Conservation (phyloP, 1,139 yeast genomes). For the Magnusiomyces sp. region DNA sequence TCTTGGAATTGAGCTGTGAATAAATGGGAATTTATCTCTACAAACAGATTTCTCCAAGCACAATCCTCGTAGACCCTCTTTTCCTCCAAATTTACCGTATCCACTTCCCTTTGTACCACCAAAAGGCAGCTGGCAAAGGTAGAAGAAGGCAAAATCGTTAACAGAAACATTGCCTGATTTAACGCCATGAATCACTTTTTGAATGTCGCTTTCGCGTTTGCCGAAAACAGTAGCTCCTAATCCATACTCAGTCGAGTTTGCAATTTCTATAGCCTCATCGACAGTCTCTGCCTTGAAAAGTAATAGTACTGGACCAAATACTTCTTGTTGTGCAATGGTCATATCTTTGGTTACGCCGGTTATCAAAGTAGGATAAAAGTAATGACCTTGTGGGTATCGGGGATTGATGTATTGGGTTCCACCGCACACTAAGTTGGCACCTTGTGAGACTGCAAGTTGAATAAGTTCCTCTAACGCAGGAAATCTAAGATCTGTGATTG, state of each 20-base stretch:
- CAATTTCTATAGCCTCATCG: conserved; percentile 64
- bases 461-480: conserved; percentile 56
- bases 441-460: conserved; percentile 63
- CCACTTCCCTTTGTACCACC: conserved; percentile 93
- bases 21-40: conserved; percentile 68
- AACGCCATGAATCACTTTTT: conserved; percentile 53
- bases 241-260: conserved; percentile 85
- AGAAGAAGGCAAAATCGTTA: conserved; percentile 93
- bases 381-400: conserved; percentile 90
- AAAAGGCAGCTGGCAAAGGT: conserved; percentile 91
- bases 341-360: conserved; percentile 71
- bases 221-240: conserved; percentile 90
- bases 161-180: conserved; percentile 89
- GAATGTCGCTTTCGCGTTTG: conserved; percentile 41
- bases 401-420: conserved; percentile 79
- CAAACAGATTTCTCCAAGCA: conserved; percentile 83
- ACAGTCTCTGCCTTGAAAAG: conserved; percentile 61
- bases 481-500: conserved; percentile 73
- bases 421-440: conserved; percentile 74
- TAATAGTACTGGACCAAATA: conserved; percentile 84
- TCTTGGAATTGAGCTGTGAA: conserved; percentile 72
- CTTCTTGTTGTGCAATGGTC: conserved; percentile 81
- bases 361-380: conserved; percentile 79
- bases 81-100: conserved; percentile 95
- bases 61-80: conserved; percentile 85